Evolutionary conservation across 495 filamentous ascomycete species (phyloP).

Genomic region (Podospora australis): DNA sequence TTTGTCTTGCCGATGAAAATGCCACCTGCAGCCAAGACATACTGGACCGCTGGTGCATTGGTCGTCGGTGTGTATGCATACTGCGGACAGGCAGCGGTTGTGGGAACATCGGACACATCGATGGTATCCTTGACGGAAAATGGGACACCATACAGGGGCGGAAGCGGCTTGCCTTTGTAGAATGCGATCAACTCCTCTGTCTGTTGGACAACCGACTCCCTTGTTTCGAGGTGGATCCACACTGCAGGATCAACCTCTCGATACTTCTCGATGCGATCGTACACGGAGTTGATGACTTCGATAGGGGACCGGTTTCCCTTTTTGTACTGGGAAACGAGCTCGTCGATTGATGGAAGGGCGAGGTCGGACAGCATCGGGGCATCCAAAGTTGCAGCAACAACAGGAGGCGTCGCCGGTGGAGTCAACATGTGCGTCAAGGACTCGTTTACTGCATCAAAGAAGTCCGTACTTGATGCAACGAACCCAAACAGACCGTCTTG

Average conservation of each 20-base stretch:
- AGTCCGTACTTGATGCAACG: constrained; percentile 32
- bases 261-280: constrained; percentile 41
- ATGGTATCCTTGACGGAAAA: constrained; percentile 62
- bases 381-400: not conserved
- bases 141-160: constrained; percentile 56
- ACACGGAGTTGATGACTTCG: constrained; percentile 33
- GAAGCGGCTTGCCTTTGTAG: constrained; percentile 42
- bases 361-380: constrained; percentile 9
- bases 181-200: constrained; percentile 37
- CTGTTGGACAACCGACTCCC: constrained; percentile 33
- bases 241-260: constrained; percentile 43
- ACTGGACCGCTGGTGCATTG: constrained; percentile 30
- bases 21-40: constrained; percentile 45
- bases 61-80: constrained; percentile 44
- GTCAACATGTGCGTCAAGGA: constrained; percentile 19
- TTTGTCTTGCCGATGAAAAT: constrained; percentile 62
- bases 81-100: constrained; percentile 53
- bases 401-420: constrained; percentile 27
- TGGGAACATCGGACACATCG: constrained; percentile 49
- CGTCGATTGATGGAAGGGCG: constrained; percentile 25
- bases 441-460: constrained; percentile 26
- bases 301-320: constrained; percentile 25
- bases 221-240: constrained; percentile 45
- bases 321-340: constrained; percentile 30
- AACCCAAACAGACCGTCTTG: constrained; percentile 44